Evolutionary conservation across 2,329 filamentous ascomycete genomes (phyloP).

Genomic region (Beauveria scarabaeidicola): DNA sequence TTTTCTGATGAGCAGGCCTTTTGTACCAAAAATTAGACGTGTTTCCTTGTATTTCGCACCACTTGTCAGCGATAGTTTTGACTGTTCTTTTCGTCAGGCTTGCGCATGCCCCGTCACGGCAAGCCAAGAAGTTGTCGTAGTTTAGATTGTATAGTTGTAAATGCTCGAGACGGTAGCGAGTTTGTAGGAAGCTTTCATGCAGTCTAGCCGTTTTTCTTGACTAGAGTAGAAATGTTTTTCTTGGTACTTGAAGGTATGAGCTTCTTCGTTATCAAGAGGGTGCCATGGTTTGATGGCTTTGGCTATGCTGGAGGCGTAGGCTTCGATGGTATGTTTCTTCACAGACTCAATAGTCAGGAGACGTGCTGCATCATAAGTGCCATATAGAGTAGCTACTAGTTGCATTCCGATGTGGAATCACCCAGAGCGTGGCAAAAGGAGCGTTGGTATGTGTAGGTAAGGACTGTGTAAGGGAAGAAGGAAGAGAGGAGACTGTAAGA

Average conservation of each 20-base stretch:
- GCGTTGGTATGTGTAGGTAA: neutral
- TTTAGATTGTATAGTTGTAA: neutral
- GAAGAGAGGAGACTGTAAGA: neutral
- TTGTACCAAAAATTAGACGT: neutral
- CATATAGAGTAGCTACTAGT: neutral
- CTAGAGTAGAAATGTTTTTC: neutral
- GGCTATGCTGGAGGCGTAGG: neutral
- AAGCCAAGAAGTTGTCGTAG: neutral
- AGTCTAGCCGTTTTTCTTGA: neutral
- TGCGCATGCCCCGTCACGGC: neutral
- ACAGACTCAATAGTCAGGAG: neutral
- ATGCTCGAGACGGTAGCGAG: neutral
- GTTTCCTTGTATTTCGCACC: neutral
- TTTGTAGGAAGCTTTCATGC: neutral
- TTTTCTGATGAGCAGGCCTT: neutral
- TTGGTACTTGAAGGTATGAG: neutral
- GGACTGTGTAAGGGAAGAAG: neutral
- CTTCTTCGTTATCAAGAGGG: conserved; percentile 4
- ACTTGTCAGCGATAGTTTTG: neutral
- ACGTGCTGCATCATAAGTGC: neutral
- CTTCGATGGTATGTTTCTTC: neutral
- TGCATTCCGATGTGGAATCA: neutral
- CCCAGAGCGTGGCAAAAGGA: neutral
- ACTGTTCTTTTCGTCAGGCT: neutral
- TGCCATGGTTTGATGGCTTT: neutral